Evolutionary conservation across 176 grass and related monocot species (phyloP), one percentile per base, ranked within the genome.

Genomic region (Triticum urartu): DNA sequence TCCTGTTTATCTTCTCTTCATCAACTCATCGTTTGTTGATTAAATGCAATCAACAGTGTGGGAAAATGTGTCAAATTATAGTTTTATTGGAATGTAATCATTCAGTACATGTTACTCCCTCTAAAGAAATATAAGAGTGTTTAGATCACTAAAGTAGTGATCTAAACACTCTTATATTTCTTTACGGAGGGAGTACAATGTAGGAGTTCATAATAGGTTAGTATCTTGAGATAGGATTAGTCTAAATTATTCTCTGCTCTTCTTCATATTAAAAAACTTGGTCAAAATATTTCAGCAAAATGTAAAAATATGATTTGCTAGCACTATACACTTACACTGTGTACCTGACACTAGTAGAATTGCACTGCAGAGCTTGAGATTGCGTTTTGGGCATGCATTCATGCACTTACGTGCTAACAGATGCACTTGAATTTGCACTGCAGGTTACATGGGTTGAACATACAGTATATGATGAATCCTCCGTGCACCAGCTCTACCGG

Each of bases 401-500:
- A 2, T 54, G 50, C 15, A 54, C 89, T 89, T 79, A 90, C 83
- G 70, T 39, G 82, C 86, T 99, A 92, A 96, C 70, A 87, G 82
- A 88, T 68, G 73, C 48, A 47, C 45, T 77, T 85, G 64, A 60
- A 61, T 87, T 3, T 66, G 35, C 62, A 72, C 48, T 92, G 84
- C 72, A 99, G 97, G 92, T 96, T 83, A 99, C 90, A 78, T 99
- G 97, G 97, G 87, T 99, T 68, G 97, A 99, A 58, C 97, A 99
- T 87, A 79, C 90, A 32, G 97, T 96, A 91, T 99, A 96, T 75
- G 85, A 91, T 68, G 97, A 94, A 77, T 82, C 90, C 54, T 83
- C 90, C 0, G 85, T 96, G 21, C 97, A 94, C 87, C 89, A 79
- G 83, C 94, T 99, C 61, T 99, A 94, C 83, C 79, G 64, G 59